phyloP scores from a whole-genome alignment of 2,329 filamentous ascomycete genomes.

The Aspergillus carbonarius region DNA sequence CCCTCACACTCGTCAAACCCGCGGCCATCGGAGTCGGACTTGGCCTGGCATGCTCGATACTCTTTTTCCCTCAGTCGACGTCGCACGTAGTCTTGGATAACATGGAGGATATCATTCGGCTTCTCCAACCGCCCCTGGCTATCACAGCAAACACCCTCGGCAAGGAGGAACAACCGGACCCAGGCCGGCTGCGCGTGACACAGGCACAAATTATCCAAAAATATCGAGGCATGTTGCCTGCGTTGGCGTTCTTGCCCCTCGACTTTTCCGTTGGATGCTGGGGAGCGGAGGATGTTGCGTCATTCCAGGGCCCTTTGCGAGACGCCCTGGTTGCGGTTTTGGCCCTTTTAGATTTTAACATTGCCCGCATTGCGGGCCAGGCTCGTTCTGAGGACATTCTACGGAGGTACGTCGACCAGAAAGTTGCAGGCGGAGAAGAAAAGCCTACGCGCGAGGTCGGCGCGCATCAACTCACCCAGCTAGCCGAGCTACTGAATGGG shows the following conservation, averaged over 20 bases:
- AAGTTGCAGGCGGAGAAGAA: conserved; percentile 9
- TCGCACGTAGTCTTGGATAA: conserved; percentile 45
- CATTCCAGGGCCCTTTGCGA: conserved; percentile 38
- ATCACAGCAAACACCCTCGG: conserved; percentile 25
- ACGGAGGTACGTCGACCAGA: background rate
- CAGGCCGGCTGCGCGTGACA: conserved; percentile 29
- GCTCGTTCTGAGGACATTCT: conserved; percentile 3
- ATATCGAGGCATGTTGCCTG: conserved; percentile 42
- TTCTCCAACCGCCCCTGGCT: conserved; percentile 32
- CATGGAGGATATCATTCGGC: conserved; percentile 30
- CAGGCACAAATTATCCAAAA: conserved; percentile 34
- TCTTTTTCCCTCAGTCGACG: conserved; percentile 53
- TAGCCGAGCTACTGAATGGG: conserved; percentile 36
- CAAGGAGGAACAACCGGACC: conserved; percentile 17
- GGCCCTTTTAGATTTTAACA: conserved; percentile 46
- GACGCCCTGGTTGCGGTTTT: conserved; percentile 36
- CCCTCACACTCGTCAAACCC: conserved; percentile 46
- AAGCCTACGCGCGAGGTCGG: conserved; percentile 26
- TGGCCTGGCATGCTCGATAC: conserved; percentile 44
- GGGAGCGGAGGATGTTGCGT: conserved; percentile 46
- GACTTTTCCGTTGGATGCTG: conserved; percentile 50
- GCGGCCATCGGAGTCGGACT: conserved; percentile 49
- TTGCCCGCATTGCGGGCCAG: conserved; percentile 25
- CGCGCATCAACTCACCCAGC: conserved; percentile 35
- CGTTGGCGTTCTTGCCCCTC: conserved; percentile 47